Evolutionary conservation across 129 eudicot genomes (phyloP).

Genomic region (Centella asiatica): DNA sequence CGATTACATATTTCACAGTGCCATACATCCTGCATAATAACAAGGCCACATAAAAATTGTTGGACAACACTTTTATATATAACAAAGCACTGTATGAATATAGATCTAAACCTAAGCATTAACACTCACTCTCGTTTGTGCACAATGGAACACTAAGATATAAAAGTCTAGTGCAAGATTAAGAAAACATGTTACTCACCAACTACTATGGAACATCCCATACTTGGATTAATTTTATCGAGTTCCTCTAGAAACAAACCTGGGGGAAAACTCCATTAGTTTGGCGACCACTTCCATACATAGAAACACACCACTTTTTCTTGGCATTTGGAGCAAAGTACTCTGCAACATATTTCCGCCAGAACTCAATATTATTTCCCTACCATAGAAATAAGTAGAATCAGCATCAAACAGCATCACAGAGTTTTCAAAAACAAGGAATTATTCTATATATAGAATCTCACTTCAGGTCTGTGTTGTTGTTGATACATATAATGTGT

Average conservation of each 20-base stretch:
- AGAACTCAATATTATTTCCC: constrained; percentile 96
- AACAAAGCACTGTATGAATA: too few relatives aligned
- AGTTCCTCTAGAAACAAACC: constrained; percentile 36
- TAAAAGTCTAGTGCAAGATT: neutral
- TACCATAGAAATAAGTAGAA: constrained; percentile 23
- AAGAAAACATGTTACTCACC: neutral
- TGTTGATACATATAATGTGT: constrained; percentile 99
- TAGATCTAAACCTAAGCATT: neutral
- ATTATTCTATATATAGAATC: constrained; percentile 6
- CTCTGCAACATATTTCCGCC: constrained; percentile 97
- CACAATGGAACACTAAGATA: neutral
- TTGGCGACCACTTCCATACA: constrained; percentile 98
- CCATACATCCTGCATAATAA: constrained; percentile 85
- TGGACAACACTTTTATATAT: too few relatives aligned
- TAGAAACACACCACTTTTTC: constrained; percentile 98
- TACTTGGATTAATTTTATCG: neutral
- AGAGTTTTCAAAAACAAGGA: neutral
- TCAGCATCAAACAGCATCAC: neutral
- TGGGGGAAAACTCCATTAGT: constrained; percentile 98
- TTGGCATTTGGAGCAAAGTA: constrained; percentile 92
- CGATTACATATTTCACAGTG: constrained; percentile 98
- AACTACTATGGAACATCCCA: neutral
- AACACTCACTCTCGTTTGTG: neutral
- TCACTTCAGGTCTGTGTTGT: constrained; percentile 96
- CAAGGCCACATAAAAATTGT: too few relatives aligned